Evolutionary conservation across 1,284 basidiomycete species (phyloP), one percentile per base, ranked within the genome.

Genomic region (Irpex sp.): DNA sequence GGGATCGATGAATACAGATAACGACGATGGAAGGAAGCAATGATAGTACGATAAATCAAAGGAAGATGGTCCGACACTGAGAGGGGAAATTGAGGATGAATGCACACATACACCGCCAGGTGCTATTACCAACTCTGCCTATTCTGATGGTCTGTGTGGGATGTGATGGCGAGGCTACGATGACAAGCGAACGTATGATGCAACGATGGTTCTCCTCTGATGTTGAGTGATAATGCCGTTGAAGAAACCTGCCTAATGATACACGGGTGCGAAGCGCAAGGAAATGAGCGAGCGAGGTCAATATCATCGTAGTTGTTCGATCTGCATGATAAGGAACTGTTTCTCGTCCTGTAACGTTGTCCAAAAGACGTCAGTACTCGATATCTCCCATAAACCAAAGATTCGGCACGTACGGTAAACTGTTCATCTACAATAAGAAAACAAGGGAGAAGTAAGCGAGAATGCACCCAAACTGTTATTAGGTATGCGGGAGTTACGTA

Each of bases 291-390:
- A 26, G 47, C 8, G 40, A 44, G 8, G 8, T 44, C 11, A 11
- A 11, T 44, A 62, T 85, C 78, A 93, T 40, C 58, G 40, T 61
- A 93, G 83, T 65, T 80, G 82, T 76, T 93, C 88, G 66, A 93
- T 97, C 77, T 98, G 96, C 40, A 88, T 88, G 69, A 97, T 94
- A 69, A 97, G 83, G 81, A 97, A 98, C 70, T 96, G 93, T 74
- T 98, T 98, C 85, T 98, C 96, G 77, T 98, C 96, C 88, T 89
- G 72, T 36, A 62, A 26, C 26, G 26, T 26, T 26, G 26, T 26
- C 26, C 26, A 26, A 26, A 26, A 26, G 26, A 26, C 26, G 26
- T 26, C 26, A 26, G 26, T 26, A 26, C 26, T 26, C 26, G 26
- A 4, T 26, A 26, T 26, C 26, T 26, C 26, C 26, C 26, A 26